A percentile compares a stretch with the other conserved stretches of the same genome.
Conservation (phyloP, 1,139 yeast genomes). For the Geotrichum aggregatum region DNA sequence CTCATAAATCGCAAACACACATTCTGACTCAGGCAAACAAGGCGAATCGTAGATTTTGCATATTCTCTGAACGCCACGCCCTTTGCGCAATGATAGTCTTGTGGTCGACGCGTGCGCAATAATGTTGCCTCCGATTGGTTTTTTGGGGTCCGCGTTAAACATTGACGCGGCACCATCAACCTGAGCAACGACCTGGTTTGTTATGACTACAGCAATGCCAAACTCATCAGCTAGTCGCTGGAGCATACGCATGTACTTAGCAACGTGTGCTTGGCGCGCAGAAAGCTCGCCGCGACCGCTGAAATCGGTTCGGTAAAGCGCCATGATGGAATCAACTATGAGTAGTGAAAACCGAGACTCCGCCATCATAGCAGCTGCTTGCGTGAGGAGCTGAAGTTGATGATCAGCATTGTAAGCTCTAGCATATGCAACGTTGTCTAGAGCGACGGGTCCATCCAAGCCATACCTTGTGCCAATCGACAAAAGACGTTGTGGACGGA, state of each 20-base stretch:
- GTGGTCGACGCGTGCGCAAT: conserved; percentile 97
- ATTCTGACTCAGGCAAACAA: conserved; percentile 90
- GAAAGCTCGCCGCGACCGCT: conserved; percentile 95
- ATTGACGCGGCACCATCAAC: conserved; percentile 84
- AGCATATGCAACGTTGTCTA: conserved; percentile 95
- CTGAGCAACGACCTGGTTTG: conserved; percentile 97
- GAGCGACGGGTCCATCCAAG: conserved; percentile 86
- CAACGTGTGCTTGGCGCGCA: conserved; percentile 92
- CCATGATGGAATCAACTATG: conserved; percentile 95
- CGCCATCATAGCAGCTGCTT: conserved; percentile 96
- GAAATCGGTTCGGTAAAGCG: conserved; percentile 89
- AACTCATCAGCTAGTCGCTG: conserved; percentile 95
- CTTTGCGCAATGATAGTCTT: conserved; percentile 81
- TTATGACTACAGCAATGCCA: conserved; percentile 97
- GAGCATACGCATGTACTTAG: conserved; percentile 83
- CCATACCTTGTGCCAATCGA: conserved; percentile 92
- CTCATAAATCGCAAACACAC: conserved; percentile 91
- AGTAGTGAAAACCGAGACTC: conserved; percentile 73
- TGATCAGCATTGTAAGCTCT: conserved; percentile 97
- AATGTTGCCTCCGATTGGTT: conserved; percentile 97
- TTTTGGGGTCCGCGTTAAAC: conserved; percentile 96
- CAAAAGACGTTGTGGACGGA: conserved; percentile 83
- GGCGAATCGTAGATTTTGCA: conserved; percentile 95
- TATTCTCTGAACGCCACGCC: conserved; percentile 85
- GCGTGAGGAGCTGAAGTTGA: conserved; percentile 77